Percentiles rank a stretch among this genome's conserved stretches.
Evolutionary conservation across 1,284 basidiomycete species (phyloP).

Genomic region (Boletellus dicymbophilus): DNA sequence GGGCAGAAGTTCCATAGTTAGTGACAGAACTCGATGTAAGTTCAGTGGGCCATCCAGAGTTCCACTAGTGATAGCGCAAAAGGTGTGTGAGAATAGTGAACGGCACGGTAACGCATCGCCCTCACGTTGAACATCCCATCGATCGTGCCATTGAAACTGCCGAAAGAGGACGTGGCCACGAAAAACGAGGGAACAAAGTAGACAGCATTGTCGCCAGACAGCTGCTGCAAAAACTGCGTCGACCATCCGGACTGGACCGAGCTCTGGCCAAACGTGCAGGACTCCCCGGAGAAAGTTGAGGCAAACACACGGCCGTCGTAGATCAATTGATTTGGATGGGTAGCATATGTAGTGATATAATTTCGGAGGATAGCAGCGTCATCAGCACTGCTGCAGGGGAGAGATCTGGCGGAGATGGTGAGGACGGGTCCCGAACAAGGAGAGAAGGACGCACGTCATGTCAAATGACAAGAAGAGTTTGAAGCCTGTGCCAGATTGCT

Average conservation of each 20-base stretch:
- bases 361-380: slow-evolving; percentile 59
- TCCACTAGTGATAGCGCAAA: slow-evolving; percentile 52
- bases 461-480: slow-evolving; percentile 82
- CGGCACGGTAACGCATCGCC: not conserved
- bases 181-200: slow-evolving; percentile 72
- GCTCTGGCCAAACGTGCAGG: slow-evolving; percentile 67
- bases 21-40: slow-evolving; percentile 48
- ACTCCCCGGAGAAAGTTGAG: slow-evolving; percentile 80
- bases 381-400: slow-evolving; percentile 55
- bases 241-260: slow-evolving; percentile 56
- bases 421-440: not conserved
- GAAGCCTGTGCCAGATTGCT: slow-evolving; percentile 57
- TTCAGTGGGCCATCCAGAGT: slow-evolving; percentile 65
- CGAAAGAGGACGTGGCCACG: slow-evolving; percentile 53
- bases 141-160: slow-evolving; percentile 48
- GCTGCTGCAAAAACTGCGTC: slow-evolving; percentile 52
- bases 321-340: slow-evolving; percentile 65
- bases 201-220: slow-evolving; percentile 48
- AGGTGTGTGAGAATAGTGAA: slow-evolving; percentile 2
- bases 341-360: slow-evolving; percentile 58
- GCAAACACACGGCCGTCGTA: slow-evolving; percentile 63
- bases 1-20: slow-evolving; percentile 17
- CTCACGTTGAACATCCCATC: slow-evolving; percentile 64
- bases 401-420: slow-evolving; percentile 38
- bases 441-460: slow-evolving; percentile 56